Evolutionary conservation across 2,329 filamentous ascomycete genomes (phyloP), one percentile per base, ranked within the genome.

Genomic region (Aspergillus sp.): DNA sequence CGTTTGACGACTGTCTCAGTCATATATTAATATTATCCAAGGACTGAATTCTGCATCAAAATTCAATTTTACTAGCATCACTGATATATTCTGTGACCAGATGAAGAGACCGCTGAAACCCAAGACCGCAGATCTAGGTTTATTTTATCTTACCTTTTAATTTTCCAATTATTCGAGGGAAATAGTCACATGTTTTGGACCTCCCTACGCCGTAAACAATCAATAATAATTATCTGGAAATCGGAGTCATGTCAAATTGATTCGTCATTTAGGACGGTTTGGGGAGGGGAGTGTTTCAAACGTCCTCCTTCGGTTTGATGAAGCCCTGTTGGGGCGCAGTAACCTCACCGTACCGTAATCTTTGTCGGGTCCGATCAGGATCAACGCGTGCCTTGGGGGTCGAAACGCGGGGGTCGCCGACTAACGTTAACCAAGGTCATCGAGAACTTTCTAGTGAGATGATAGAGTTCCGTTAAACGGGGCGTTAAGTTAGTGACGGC

Each of bases 381-480:
- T n/a, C 23, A 46, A 46, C 25, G 44, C 41, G 31, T 47, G 51
- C 35, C 51, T 54, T 46, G 31, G 21, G 19, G n/a, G n/a, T 40
- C 27, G 48, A 35, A 39, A 50, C 43, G 23, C 23, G 43, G 43
- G 43, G 37, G 23, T 33, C 7, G 23, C 7, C 27, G 27, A 31
- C 27, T 31, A 41, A 44, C 23, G 25, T 31, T 44, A 15, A 12
- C n/a, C 27, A 31, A 35, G n/a, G 17, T 31, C 15, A 21, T 17
- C 51, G 51, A 54, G 51, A 54, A 54, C 21, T 40, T 47, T 54
- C 41, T 53, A 45, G 40, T 33, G 39, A 44, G 27, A 31, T 25
- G 39, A 52, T 44, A 52, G 46, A 27, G 48, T 41, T 49, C 46
- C 6, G 33, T 35, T 35, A 35, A 14, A 15, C 15, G 35, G 35